Conservation (phyloP, 805 yeast genomes). For the Ogataea corticis region DNA sequence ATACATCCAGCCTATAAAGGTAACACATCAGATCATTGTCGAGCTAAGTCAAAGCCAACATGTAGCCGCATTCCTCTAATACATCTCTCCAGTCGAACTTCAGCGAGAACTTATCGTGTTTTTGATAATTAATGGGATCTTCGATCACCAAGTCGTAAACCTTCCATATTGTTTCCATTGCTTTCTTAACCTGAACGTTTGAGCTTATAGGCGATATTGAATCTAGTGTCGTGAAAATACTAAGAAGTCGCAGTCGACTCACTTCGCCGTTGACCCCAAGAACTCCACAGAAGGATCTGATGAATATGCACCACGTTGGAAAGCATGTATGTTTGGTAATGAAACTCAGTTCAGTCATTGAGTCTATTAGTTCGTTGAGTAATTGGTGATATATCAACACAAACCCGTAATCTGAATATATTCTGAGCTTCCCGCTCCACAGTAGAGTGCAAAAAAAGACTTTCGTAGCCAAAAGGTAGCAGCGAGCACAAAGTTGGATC, state of each 20-base stretch:
- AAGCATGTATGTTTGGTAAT: constrained; percentile 18
- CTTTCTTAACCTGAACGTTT: constrained; percentile 21
- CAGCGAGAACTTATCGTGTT: constrained; percentile 6
- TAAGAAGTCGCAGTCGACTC: constrained; percentile 19
- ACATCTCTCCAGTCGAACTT: constrained; percentile 31
- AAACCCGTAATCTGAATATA: constrained; percentile 12
- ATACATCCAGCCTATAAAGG: no score
- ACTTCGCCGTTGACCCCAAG: constrained; percentile 18
- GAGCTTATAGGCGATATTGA: constrained; percentile 31
- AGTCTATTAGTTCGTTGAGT: constrained; percentile 8
- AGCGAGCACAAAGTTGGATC: constrained; percentile 21
- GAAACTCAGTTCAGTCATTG: constrained; percentile 12
- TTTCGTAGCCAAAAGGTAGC: constrained; percentile 23
- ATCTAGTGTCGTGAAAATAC: constrained; percentile 24
- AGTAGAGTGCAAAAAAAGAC: constrained; percentile 19
- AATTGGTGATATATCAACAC: constrained; percentile 8
- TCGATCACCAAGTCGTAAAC: constrained; percentile 23
- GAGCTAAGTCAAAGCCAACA: constrained; percentile 25
- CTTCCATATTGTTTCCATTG: constrained; percentile 33
- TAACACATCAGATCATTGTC: no score
- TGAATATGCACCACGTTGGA: constrained; percentile 35
- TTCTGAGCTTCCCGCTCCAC: constrained; percentile 9
- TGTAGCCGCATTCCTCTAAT: constrained; percentile 22
- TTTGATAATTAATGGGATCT: constrained; percentile 11
- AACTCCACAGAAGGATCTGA: constrained; percentile 23